Evolutionary conservation across 2,329 filamentous ascomycete species (phyloP).

Genomic region (Tolypocladium inflatum): DNA sequence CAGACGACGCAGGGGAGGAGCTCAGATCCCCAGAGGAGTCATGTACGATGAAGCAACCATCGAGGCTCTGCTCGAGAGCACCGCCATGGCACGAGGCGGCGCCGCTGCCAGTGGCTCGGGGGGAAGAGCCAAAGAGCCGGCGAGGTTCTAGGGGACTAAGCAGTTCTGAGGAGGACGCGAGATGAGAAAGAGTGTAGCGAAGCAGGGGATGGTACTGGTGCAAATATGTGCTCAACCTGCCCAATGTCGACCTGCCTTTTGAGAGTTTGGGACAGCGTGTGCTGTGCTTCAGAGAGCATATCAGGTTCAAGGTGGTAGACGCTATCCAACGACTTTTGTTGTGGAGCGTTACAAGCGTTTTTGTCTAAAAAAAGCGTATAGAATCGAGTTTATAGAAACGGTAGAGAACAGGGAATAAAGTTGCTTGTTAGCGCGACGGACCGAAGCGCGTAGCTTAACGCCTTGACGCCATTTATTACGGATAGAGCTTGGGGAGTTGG

Average conservation of each 20-base stretch:
- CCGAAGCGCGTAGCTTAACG: background rate
- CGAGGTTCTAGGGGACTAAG: background rate
- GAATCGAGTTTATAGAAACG: too few relatives aligned
- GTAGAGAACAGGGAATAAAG: background rate
- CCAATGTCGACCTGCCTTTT: background rate
- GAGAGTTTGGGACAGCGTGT: background rate
- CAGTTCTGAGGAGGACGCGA: background rate
- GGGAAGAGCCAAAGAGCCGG: background rate
- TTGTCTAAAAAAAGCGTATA: background rate
- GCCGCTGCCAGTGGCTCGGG: background rate
- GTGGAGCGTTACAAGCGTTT: background rate
- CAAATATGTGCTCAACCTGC: background rate
- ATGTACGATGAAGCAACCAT: slow-evolving; percentile 10
- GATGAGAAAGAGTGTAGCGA: background rate
- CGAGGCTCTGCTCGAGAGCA: slow-evolving; percentile 10
- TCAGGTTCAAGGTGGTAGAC: background rate
- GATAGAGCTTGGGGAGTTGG: background rate
- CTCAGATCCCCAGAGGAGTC: background rate
- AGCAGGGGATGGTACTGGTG: background rate
- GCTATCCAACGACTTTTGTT: background rate
- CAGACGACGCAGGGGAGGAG: slow-evolving; percentile 6
- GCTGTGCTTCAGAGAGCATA: background rate
- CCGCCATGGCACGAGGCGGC: background rate
- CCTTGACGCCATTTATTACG: too few relatives aligned
- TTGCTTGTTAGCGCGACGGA: background rate